Conservation (phyloP, 768 basidiomycete species). For the Mycena leptocephala region DNA sequence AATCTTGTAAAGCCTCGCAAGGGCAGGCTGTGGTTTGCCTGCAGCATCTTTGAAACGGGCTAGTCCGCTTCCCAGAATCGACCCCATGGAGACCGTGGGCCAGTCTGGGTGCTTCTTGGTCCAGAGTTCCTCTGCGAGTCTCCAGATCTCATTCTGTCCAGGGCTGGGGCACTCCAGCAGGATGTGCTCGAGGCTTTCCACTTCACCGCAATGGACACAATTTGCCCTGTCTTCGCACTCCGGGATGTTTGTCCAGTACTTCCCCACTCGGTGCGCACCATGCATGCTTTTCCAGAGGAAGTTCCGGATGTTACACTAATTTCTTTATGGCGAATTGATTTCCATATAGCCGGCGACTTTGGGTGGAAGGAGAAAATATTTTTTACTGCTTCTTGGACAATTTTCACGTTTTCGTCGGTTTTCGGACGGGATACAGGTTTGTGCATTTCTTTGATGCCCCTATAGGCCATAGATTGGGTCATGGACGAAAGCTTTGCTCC, state of each 20-base stretch:
- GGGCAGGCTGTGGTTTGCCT: too few species aligned
- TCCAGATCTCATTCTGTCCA: too few species aligned
- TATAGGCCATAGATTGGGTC: background rate
- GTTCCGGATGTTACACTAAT: background rate
- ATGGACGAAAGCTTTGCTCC: background rate
- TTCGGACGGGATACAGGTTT: background rate
- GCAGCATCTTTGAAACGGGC: too few species aligned
- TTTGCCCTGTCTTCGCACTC: conserved; percentile 14
- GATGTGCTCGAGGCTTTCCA: too few species aligned
- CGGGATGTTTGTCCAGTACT: conserved; percentile 29
- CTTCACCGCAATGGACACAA: too few species aligned
- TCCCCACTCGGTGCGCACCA: conserved; percentile 1
- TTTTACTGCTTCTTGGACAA: background rate
- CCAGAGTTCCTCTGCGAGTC: too few species aligned
- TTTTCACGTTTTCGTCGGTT: background rate
- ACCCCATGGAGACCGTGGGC: too few species aligned
- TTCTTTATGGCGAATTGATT: background rate
- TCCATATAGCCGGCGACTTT: background rate
- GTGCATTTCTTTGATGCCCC: background rate
- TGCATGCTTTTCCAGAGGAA: conserved; percentile 23
- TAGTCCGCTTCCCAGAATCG: too few species aligned
- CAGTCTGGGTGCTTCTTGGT: too few species aligned
- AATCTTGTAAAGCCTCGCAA: too few species aligned
- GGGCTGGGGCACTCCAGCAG: too few species aligned
- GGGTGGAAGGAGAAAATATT: background rate